These are phyloP conservation scores for Komagataella ulmi DNA, from an alignment of 805 yeast genomes.

Conservation along the genomic window DNA sequence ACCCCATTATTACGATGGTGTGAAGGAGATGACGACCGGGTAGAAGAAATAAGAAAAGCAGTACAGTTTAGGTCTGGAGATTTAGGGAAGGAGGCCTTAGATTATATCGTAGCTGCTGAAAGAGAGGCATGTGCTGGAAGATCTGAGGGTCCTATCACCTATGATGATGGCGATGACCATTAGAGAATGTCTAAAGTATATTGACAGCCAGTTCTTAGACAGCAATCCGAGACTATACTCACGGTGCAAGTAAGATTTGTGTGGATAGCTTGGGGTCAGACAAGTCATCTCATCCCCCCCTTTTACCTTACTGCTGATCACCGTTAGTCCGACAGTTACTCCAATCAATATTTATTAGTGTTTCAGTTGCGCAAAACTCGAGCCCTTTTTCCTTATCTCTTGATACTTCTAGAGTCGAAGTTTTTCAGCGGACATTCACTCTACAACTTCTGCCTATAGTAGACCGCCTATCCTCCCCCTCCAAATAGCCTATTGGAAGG, in stretches of 20 bases:
- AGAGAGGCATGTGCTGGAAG: background rate
- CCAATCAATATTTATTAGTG: background rate
- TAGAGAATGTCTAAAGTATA: background rate
- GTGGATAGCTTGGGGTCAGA: background rate
- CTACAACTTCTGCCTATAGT: background rate
- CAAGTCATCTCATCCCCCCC: background rate
- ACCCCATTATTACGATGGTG: slow-evolving; percentile 61
- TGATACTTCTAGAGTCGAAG: background rate
- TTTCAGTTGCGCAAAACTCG: background rate
- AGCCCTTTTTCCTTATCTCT: background rate
- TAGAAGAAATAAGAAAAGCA: background rate
- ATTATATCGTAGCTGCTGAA: background rate
- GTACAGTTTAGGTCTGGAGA: background rate
- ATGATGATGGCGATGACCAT: background rate
- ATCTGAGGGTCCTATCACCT: background rate
- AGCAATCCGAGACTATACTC: background rate
- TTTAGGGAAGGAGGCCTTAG: background rate
- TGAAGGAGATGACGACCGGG: background rate
- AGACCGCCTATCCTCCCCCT: background rate
- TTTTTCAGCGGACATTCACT: background rate
- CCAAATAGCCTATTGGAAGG: background rate
- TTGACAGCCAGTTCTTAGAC: background rate
- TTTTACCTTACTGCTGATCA: background rate
- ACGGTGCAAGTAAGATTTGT: too few species aligned
- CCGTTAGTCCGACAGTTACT: background rate